Evolutionary conservation across 257 asterid genomes (phyloP).

Genomic region (Catharanthus roseus): DNA sequence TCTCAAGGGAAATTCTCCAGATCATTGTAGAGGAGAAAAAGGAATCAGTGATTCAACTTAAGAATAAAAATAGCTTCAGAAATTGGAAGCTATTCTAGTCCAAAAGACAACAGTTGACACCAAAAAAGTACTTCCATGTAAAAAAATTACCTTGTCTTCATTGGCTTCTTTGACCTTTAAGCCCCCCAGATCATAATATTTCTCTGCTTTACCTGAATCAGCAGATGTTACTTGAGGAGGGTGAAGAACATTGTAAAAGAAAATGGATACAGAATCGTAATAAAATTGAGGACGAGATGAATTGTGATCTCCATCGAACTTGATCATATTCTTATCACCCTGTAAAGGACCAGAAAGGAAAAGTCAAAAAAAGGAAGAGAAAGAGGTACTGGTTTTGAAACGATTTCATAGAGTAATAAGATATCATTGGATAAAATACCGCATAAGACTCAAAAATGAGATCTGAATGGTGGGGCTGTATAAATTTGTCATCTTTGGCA

Average conservation of each 20-base stretch:
- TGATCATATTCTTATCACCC: constrained; percentile 94
- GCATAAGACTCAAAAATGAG: constrained; percentile 67
- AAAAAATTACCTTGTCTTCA: constrained; percentile 62
- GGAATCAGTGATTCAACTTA: neutral
- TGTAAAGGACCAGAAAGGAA: constrained; percentile 32
- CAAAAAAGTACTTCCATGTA: constrained; percentile 1
- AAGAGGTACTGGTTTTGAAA: neutral
- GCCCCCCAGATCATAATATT: constrained; percentile 68
- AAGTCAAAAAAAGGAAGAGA: constrained; percentile 3
- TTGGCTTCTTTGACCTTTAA: constrained; percentile 50
- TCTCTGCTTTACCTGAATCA: constrained; percentile 48
- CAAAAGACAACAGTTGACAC: neutral
- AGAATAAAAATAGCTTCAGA: neutral
- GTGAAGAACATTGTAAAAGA: constrained; percentile 82
- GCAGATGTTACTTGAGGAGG: constrained; percentile 71
- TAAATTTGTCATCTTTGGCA: constrained; percentile 85
- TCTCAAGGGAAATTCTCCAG: neutral
- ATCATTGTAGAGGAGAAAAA: no score
- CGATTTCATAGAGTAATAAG: constrained; percentile 6
- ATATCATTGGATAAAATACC: constrained; percentile 29
- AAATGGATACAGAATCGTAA: constrained; percentile 82
- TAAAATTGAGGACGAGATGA: constrained; percentile 91
- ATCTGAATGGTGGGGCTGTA: constrained; percentile 81
- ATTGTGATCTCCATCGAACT: constrained; percentile 97
- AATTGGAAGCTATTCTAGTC: no score